Evolutionary conservation across 306 rosid species (phyloP).

Genomic region (Citrullus mucosospermus): DNA sequence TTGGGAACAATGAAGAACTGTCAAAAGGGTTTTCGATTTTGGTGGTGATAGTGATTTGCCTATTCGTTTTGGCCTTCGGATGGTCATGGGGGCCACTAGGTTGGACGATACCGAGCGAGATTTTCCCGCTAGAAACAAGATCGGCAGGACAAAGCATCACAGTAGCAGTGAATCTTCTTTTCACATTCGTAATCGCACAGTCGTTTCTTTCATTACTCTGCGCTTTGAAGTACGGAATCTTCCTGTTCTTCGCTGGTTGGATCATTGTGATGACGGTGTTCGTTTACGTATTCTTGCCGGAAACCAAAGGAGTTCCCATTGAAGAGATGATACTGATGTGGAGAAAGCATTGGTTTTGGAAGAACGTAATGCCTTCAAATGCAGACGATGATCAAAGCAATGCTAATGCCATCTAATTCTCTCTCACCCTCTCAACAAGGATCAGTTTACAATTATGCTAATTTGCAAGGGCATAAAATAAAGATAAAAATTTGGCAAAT

Average conservation of each 20-base stretch:
- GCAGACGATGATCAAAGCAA: constrained; percentile 19
- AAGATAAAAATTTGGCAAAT: too few species aligned
- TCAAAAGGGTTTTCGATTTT: constrained; percentile 42
- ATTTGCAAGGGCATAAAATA: too few species aligned
- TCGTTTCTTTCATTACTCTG: constrained; percentile 46
- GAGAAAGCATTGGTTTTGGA: constrained; percentile 66
- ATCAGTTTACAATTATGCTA: too few species aligned
- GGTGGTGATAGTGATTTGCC: constrained; percentile 63
- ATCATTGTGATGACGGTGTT: constrained; percentile 48
- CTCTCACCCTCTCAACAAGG: not conserved
- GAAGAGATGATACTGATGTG: constrained; percentile 46
- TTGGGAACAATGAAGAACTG: constrained; percentile 37
- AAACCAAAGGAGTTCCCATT: constrained; percentile 57
- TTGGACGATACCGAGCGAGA: constrained; percentile 68
- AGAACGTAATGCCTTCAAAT: constrained; percentile 26
- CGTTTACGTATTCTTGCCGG: constrained; percentile 46
- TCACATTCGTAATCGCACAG: constrained; percentile 51
- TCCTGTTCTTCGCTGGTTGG: constrained; percentile 66
- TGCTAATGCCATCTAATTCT: not conserved
- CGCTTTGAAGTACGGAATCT: constrained; percentile 36
- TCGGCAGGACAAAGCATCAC: constrained; percentile 69
- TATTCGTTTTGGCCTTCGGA: constrained; percentile 73
- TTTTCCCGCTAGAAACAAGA: constrained; percentile 47
- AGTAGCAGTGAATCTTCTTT: constrained; percentile 50
- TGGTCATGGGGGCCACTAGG: constrained; percentile 79